Percentiles rank a stretch among this genome's conserved stretches.
Conservation (phyloP, 1,284 basidiomycete species). For the Heterobasidion annosum region DNA sequence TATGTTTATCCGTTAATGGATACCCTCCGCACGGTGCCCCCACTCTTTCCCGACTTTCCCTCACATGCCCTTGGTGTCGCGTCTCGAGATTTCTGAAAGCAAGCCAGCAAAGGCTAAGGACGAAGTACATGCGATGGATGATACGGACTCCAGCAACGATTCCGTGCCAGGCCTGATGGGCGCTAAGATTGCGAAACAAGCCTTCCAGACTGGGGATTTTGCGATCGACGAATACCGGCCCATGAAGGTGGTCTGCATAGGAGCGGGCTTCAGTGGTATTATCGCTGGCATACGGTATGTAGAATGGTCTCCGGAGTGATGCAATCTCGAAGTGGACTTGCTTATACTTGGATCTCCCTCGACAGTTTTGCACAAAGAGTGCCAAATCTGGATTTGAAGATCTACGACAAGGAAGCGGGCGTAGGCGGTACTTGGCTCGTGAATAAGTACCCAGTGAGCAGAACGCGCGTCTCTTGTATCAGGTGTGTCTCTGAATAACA, state of each 20-base stretch:
- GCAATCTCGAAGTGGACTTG: not conserved
- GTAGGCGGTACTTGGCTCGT: slow-evolving; percentile 52
- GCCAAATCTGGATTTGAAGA: slow-evolving; percentile 41
- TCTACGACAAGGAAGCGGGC: slow-evolving; percentile 53
- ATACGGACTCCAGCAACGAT: too few relatives aligned
- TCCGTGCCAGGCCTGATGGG: not conserved
- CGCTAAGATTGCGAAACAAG: not conserved
- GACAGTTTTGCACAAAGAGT: slow-evolving; percentile 45
- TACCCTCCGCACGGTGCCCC: not conserved
- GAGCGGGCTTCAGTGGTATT: slow-evolving; percentile 44
- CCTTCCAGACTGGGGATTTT: slow-evolving; percentile 13
- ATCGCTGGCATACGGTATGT: slow-evolving; percentile 41
- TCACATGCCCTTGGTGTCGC: not conserved
- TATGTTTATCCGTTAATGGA: not conserved
- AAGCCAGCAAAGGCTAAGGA: not conserved
- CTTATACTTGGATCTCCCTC: not conserved
- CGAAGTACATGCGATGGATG: not conserved
- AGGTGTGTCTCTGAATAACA: slow-evolving; percentile 5
- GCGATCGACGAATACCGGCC: slow-evolving; percentile 36
- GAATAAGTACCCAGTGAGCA: slow-evolving; percentile 25
- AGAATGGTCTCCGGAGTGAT: not conserved
- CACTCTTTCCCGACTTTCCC: not conserved
- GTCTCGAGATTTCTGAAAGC: not conserved
- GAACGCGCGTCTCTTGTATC: not conserved
- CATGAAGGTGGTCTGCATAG: slow-evolving; percentile 39